phyloP scores from a whole-genome alignment of 441 rosid genomes.

The Euphorbia celastroides region DNA sequence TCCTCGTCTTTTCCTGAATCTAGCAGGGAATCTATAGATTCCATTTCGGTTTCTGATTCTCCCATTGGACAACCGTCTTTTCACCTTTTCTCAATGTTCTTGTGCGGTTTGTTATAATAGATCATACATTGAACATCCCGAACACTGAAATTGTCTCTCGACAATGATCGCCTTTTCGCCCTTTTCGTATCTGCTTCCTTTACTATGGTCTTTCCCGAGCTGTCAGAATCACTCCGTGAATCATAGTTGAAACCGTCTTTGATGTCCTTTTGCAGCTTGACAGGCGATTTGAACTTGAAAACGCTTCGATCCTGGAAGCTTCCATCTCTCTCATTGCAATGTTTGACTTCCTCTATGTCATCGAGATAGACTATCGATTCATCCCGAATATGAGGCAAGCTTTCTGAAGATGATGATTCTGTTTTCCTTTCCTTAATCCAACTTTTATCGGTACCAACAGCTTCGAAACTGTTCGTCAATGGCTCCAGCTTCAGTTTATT shows the following conservation, averaged over 20 bases:
- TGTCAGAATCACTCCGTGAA: constrained; percentile 22
- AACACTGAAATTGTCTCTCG: constrained; percentile 25
- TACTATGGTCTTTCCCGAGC: constrained; percentile 18
- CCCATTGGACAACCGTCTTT: background rate
- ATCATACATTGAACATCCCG: constrained; percentile 34
- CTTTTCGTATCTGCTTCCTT: constrained; percentile 24
- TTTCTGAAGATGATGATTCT: constrained; percentile 36
- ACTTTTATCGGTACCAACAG: constrained; percentile 20
- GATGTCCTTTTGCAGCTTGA: constrained; percentile 8
- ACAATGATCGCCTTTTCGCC: constrained; percentile 32
- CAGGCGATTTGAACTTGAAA: constrained; percentile 51
- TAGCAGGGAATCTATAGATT: constrained; percentile 6
- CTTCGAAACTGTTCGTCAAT: constrained; percentile 8
- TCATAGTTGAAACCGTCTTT: constrained; percentile 17
- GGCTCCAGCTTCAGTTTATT: constrained; percentile 16
- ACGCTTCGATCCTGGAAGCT: constrained; percentile 46
- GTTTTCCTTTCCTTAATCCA: constrained; percentile 7
- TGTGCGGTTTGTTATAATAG: constrained; percentile 34
- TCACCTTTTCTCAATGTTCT: background rate
- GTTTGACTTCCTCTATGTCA: constrained; percentile 46
- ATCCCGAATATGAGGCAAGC: constrained; percentile 29
- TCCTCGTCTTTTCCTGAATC: constrained; percentile 23
- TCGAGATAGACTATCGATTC: constrained; percentile 44
- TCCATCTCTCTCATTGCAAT: constrained; percentile 23
- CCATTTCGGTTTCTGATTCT: constrained; percentile 21